Percentiles rank a stretch among this genome's conserved stretches.
These are phyloP conservation scores for Citrullus mucosospermus DNA, from an alignment of 306 rosid species.

Conservation along the genomic window DNA sequence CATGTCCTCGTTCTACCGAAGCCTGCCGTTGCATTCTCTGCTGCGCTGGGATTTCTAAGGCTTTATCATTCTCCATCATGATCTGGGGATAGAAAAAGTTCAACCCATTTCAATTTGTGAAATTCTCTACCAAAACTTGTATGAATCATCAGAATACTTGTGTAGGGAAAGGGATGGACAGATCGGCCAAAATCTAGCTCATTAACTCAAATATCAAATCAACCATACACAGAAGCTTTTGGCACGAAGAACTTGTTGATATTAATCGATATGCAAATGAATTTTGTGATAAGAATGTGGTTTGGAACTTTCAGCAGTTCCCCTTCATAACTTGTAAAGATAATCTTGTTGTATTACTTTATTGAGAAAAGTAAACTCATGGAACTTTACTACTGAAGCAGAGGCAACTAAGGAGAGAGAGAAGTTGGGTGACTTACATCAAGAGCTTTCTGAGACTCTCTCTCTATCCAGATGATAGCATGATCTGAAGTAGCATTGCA, in stretches of 20 bases:
- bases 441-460: slow-evolving; percentile 68
- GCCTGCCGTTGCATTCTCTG: slow-evolving; percentile 69
- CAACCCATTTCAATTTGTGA: neutral
- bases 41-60: slow-evolving; percentile 48
- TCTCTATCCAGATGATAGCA: slow-evolving; percentile 84
- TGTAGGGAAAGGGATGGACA: neutral
- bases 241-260: neutral
- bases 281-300: neutral
- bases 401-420: slow-evolving; percentile 9
- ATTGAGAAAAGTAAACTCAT: neutral
- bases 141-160: neutral
- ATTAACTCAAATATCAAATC: neutral
- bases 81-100: slow-evolving; percentile 29
- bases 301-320: neutral
- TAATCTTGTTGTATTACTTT: neutral
- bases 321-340: neutral
- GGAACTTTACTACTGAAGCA: neutral
- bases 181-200: neutral
- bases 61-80: slow-evolving; percentile 44
- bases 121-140: neutral
- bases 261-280: neutral
- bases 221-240: neutral
- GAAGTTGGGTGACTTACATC: slow-evolving; percentile 38
- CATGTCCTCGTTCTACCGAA: slow-evolving; percentile 46
- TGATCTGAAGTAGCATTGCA: slow-evolving; percentile 83